These are phyloP conservation scores for Boletus pseudopeckii DNA, from an alignment of 768 basidiomycete species.

Conservation along the genomic window DNA sequence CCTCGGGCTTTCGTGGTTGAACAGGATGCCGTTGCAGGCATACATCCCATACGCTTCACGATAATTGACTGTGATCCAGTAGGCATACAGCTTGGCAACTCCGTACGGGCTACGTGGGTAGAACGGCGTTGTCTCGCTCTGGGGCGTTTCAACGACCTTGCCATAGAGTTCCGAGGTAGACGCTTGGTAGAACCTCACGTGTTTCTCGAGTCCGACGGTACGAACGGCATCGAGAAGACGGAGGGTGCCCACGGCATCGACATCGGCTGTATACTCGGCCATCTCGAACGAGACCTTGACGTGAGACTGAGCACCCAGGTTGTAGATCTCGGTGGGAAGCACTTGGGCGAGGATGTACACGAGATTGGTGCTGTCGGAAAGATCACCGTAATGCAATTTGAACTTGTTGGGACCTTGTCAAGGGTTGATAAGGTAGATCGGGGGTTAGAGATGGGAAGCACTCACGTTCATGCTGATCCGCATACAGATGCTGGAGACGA, in stretches of 20 bases:
- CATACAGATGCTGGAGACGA: constrained; percentile 89
- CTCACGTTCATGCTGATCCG: constrained; percentile 89
- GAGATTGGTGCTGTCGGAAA: constrained; percentile 94
- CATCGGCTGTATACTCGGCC: constrained; percentile 98
- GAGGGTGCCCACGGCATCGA: constrained; percentile 92
- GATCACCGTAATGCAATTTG: constrained; percentile 87
- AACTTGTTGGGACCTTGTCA: constrained; percentile 65
- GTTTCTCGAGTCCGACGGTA: constrained; percentile 90
- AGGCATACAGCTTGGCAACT: constrained; percentile 90
- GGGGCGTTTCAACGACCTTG: constrained; percentile 93
- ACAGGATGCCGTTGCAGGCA: constrained; percentile 94
- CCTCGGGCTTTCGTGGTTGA: constrained; percentile 97
- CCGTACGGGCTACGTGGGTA: constrained; percentile 98
- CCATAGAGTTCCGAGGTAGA: constrained; percentile 97
- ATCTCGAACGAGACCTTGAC: constrained; percentile 99
- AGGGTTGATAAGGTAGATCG: constrained; percentile 3
- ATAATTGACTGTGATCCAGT: constrained; percentile 90
- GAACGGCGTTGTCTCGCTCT: constrained; percentile 95
- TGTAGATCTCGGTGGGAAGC: constrained; percentile 95
- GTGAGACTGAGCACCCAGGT: constrained; percentile 95
- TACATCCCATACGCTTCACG: constrained; percentile 96
- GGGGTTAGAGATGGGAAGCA: constrained; percentile 1
- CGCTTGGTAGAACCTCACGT: constrained; percentile 95
- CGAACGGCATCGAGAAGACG: constrained; percentile 94
- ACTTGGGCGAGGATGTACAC: constrained; percentile 95